Evolutionary conservation across 352 stramenopile genomes (phyloP), one percentile per base, ranked within the genome.

Genomic region (Plasmopara muralis): DNA sequence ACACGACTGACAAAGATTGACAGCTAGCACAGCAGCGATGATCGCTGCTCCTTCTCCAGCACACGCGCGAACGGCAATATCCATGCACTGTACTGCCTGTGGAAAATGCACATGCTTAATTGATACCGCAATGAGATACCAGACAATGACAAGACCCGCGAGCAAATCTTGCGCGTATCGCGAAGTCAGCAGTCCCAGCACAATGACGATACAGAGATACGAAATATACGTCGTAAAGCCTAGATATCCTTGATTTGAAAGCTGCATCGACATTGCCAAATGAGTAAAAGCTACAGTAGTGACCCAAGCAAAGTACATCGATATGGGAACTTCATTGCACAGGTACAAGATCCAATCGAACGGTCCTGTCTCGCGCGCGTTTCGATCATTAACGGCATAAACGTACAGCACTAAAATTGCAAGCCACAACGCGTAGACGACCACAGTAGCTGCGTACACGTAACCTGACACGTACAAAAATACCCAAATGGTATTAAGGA

Each of bases 261-360:
- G 55, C 53, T 91, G 80, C 52, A 89, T 72, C 25, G 76, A 64
- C 66, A 89, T 83, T 20, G 80, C 76, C 16, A 89, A 31, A 35
- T 89, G 65, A 9, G 72, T 77, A 48, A 88, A 84, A 42, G 76
- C 74, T 9, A 75, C 57, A 37, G 70, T 78, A 0, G 77, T 89
- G 43, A 91, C 76, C 80, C 80, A 91, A 8, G 69, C 73, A 64
- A 91, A 87, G 63, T 91, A 91, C 57, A 83, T 57, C 8, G 77
- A 77, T 55, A 89, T 78, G 10, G 81, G 74, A 15, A 89, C 53
- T 48, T 89, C 76, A 42, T 83, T 88, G 66, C 77, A 89, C 33
- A 85, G 29, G 61, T 89, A 89, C 28, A 73, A 37, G n/a, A 66
- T 58, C 80, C 80, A 90, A 50, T 87, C 72, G 48, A 83, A 76